Evolutionary conservation across 148 eudicot genomes (phyloP).

Genomic region (Fagopyrum esculentum): DNA sequence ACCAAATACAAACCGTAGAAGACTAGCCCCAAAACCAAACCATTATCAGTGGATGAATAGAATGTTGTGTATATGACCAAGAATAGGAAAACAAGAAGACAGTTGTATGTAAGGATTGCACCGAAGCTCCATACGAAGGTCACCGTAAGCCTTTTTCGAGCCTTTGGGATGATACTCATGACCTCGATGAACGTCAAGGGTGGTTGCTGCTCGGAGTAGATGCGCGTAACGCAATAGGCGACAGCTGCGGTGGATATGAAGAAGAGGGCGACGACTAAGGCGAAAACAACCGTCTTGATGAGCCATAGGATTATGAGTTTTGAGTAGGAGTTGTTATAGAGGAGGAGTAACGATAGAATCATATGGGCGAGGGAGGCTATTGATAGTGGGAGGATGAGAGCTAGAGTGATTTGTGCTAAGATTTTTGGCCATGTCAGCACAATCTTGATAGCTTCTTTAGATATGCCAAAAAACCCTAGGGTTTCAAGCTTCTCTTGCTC

Average conservation of each 20-base stretch:
- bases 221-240: slow-evolving; percentile 33
- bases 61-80: background rate
- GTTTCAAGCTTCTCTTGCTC: background rate
- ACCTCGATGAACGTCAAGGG: slow-evolving; percentile 21
- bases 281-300: slow-evolving; percentile 1
- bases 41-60: background rate
- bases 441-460: background rate
- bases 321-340: background rate
- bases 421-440: background rate
- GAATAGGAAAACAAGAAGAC: background rate
- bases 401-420: background rate
- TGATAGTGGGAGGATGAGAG: background rate
- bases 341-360: background rate
- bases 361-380: background rate
- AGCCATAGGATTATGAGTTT: slow-evolving; percentile 18
- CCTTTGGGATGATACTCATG: slow-evolving; percentile 30
- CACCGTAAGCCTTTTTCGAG: slow-evolving; percentile 33
- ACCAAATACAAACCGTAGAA: background rate
- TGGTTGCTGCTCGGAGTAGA: slow-evolving; percentile 25
- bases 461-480: background rate
- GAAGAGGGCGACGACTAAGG: slow-evolving; percentile 27
- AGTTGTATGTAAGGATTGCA: slow-evolving; percentile 22
- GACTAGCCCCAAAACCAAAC: background rate
- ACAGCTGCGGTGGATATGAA: slow-evolving; percentile 25
- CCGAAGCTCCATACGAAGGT: slow-evolving; percentile 32